Evolutionary conservation across 2,329 filamentous ascomycete species (phyloP).

Genomic region (Dactylonectria macrodidyma): DNA sequence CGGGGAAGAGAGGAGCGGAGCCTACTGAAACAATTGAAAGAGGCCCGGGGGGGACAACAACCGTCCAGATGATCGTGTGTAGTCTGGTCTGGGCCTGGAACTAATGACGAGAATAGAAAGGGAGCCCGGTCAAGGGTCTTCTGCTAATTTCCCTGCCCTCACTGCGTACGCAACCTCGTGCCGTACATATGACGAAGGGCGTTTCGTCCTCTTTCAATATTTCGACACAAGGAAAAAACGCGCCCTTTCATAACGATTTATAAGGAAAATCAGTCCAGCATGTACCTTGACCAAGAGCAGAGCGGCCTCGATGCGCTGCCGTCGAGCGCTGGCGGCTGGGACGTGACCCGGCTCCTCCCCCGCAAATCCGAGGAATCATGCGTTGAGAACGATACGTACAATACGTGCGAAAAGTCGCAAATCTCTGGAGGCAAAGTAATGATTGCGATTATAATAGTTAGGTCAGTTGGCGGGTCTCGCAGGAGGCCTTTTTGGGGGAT

Average conservation of each 20-base stretch:
- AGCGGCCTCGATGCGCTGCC: conserved; percentile 19
- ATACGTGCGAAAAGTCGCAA: conserved; percentile 44
- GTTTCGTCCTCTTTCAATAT: neutral
- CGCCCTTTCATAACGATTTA: neutral
- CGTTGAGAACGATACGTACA: conserved; percentile 13
- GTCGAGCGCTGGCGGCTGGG: conserved; percentile 28
- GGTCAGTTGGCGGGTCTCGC: conserved; percentile 26
- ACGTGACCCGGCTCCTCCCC: conserved; percentile 38
- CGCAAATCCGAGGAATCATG: conserved; percentile 41
- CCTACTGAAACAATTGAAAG: no score
- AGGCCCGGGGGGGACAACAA: no score
- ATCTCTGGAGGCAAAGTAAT: conserved; percentile 34
- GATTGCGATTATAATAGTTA: conserved; percentile 32
- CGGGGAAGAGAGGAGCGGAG: conserved; percentile 1
- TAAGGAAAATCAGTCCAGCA: conserved; percentile 17
- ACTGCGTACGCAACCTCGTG: neutral
- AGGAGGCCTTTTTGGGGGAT: no score
- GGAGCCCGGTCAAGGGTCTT: conserved; percentile 18
- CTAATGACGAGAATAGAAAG: conserved; percentile 27
- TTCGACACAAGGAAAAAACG: neutral
- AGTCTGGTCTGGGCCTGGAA: conserved; percentile 27
- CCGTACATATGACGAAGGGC: conserved; percentile 5
- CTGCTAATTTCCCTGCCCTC: conserved; percentile 24
- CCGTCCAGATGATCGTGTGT: conserved; percentile 14
- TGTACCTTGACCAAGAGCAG: conserved; percentile 32